Percentiles rank a stretch among this genome's conserved stretches.
Conservation (phyloP, 495 filamentous ascomycete genomes). For the Xylaria sp. region DNA sequence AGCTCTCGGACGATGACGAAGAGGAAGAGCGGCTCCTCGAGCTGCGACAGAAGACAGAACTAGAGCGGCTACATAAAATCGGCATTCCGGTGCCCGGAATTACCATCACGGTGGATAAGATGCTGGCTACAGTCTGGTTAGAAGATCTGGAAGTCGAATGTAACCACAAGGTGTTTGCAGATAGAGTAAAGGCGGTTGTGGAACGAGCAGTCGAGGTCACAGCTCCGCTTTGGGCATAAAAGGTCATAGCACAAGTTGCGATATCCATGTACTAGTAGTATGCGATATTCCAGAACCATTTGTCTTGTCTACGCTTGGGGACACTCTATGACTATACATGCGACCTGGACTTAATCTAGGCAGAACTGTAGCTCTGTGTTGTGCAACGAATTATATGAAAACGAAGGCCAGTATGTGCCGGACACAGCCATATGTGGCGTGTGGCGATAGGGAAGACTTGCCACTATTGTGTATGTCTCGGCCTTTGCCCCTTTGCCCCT, state of each 20-base stretch:
- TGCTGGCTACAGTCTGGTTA: constrained; percentile 87
- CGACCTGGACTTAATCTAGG: background rate
- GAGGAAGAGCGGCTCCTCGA: constrained; percentile 49
- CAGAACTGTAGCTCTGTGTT: background rate
- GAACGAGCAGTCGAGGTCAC: constrained; percentile 92
- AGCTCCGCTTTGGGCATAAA: constrained; percentile 68
- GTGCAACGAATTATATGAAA: background rate
- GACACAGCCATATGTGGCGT: background rate
- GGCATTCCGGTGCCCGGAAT: constrained; percentile 90
- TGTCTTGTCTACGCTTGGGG: background rate
- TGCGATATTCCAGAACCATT: constrained; percentile 2
- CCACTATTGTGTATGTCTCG: background rate
- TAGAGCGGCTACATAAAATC: constrained; percentile 73
- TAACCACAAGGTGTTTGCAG: constrained; percentile 70
- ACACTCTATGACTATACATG: background rate
- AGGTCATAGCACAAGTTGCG: background rate
- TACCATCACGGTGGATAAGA: constrained; percentile 85
- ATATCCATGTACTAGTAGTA: constrained; percentile 9
- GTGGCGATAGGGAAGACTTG: constrained; percentile 9
- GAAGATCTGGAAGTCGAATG: constrained; percentile 92
- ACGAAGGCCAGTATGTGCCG: background rate
- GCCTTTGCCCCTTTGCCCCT: constrained; percentile 8
- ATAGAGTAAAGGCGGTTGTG: constrained; percentile 85
- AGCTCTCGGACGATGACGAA: constrained; percentile 47
- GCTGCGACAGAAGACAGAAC: constrained; percentile 58